Evolutionary conservation across 192 early-diverging fungal genomes (phyloP), one percentile per base, ranked within the genome.

Genomic region (Dimargaris xerosporica): DNA sequence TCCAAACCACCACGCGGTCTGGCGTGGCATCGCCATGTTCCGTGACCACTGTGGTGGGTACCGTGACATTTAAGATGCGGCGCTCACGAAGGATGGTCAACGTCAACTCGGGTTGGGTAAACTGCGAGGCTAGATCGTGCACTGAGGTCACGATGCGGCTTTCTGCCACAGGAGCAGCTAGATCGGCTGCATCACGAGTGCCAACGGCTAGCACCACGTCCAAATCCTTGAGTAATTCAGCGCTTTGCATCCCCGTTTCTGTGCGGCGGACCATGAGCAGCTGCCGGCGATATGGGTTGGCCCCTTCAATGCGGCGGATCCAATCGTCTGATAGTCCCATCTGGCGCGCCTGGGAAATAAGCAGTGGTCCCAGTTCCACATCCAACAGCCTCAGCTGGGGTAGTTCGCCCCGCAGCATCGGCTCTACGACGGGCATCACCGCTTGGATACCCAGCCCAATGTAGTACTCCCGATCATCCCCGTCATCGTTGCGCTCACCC

Each of bases 401-500:
- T 13, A 19, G 23, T n/a, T 26, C 3, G 21, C 50, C 50, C 50
- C n/a, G 50, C 23, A 52, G 23, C 50, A 52, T 21, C 23, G 50
- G 69, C 23, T 78, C 69, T 19, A 77, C 43, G 15, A 73, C 67
- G 29, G 71, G 67, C 31, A 66, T 65, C 15, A 83, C 67, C 12
- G 69, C 26, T 11, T 67, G 63, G 34, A 75, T 66, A 0, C 73
- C 64, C 17, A 83, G 46, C 7, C 82, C 78, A 10, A 73, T 79
- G 79, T 83, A 82, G 30, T 80, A 81, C 2, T 77, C 78, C 7
- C 50, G 50, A 5, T 77, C 75, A 53, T 86, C 84, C 61, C 84
- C 84, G 46, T 73, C 76, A 39, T 73, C 78, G 54, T 75, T 72
- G 62, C 85, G 81, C 69, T 87, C 84, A 21, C 82, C 82, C n/a